phyloP scores from a whole-genome alignment of 257 asterid genomes.

The Solanum raphanifolium region DNA sequence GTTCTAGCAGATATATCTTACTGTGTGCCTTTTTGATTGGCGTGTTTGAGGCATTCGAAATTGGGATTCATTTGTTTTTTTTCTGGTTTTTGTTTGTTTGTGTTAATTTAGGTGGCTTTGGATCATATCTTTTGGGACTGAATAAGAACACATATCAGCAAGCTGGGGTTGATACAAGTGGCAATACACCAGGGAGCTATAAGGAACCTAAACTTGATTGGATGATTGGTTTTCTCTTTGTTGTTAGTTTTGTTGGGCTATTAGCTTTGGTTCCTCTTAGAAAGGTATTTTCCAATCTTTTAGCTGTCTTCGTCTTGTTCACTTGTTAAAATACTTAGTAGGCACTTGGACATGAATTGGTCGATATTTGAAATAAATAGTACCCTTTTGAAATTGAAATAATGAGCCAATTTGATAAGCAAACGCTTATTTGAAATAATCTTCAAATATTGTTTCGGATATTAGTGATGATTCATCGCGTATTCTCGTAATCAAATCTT shows the following conservation, averaged over 20 bases:
- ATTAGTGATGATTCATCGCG: not conserved
- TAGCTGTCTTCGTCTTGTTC: not conserved
- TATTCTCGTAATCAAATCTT: not conserved
- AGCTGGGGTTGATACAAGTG: conserved; percentile 50
- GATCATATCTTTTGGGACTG: conserved; percentile 51
- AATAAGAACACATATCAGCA: conserved; percentile 44
- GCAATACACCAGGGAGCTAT: conserved; percentile 40
- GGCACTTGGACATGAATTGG: not conserved
- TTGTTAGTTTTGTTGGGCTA: conserved; percentile 54
- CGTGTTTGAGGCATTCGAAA: not conserved
- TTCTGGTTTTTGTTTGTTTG: not conserved
- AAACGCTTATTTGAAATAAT: not conserved
- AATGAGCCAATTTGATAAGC: not conserved
- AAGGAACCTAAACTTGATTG: conserved; percentile 55
- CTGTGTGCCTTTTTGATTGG: not conserved
- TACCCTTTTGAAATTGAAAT: not conserved
- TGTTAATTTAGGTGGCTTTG: conserved; percentile 50
- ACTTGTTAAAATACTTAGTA: not conserved
- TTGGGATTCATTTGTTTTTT: not conserved
- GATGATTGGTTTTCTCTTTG: conserved; percentile 69
- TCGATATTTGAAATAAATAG: not conserved
- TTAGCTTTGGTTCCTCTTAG: conserved; percentile 62
- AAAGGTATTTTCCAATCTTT: conserved; percentile 24
- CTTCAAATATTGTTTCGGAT: not conserved
- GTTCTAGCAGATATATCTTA: not conserved